Evolutionary conservation across 2,329 filamentous ascomycete species (phyloP), one percentile per base, ranked within the genome.

Genomic region (Fusarium sp.): DNA sequence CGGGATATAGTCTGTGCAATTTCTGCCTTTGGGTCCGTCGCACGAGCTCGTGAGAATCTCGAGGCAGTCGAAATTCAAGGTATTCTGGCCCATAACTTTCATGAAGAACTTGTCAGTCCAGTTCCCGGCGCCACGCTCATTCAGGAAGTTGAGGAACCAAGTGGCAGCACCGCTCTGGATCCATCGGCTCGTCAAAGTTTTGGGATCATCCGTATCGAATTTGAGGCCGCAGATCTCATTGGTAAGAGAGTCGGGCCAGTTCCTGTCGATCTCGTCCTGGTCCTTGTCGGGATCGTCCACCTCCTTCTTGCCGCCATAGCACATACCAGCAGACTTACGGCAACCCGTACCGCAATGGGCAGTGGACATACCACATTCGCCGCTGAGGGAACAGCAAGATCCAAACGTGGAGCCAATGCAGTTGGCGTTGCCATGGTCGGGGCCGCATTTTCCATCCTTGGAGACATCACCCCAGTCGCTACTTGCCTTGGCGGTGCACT

Each of bases 311-410:
- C 69, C 69, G 12, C 69, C 54, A 37, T 17, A 57, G 17, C 54
- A 57, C 7, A 57, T 57, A 27, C 33, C 54, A 3, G 54, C 33
- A 57, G 54, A 57, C 33, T 57, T 71, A 12, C 54, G n/a, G 6
- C 66, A 71, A 6, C 52, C 66, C 0, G 69, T 66, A n/a, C 66
- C 69, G n/a, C 69, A 71, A 15, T 71, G 66, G 10, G n/a, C 14
- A 0, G 25, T 32, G 3, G 47, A 40, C 4, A 62, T 66, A 11
- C 69, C 66, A 8, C 69, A 71, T 22, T 47, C 61, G 25, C 69
- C 69, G 7, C n/a, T 35, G 25, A 22, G n/a, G 4, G 69, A 66
- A 12, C 69, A 71, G 25, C 69, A 71, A 22, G 68, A 66, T 14
- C 68, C 68, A 32, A 61, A 70, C 15, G 33, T 17, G 22, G 27